These are phyloP conservation scores for Neohortaea acidophila DNA, from an alignment of 495 filamentous ascomycete species.

Conservation along the genomic window DNA sequence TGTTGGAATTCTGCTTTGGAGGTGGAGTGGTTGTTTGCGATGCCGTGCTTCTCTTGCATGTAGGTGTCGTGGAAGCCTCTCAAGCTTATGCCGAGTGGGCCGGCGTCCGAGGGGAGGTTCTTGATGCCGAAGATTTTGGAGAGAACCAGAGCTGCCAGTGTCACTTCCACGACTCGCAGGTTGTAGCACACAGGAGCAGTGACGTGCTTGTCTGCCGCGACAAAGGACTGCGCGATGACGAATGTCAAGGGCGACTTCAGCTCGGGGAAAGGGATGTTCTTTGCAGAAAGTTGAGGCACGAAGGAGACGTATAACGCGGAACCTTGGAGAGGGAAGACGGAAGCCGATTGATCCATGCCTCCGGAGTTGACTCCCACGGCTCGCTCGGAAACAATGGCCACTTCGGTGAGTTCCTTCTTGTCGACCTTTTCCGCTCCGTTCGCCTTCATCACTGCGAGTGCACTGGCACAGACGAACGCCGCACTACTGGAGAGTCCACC, in stretches of 20 bases:
- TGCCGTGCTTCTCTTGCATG: conserved; percentile 46
- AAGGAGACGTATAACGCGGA: conserved; percentile 85
- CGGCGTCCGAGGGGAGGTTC: conserved; percentile 55
- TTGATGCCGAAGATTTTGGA: conserved; percentile 45
- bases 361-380: conserved; percentile 93
- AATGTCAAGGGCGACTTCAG: conserved; percentile 74
- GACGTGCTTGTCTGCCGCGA: conserved; percentile 84
- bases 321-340: conserved; percentile 74
- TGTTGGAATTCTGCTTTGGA: conserved; percentile 35
- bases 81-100: conserved; percentile 69
- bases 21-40: conserved; percentile 27
- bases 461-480: conserved; percentile 82
- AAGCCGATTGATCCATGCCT: conserved; percentile 97
- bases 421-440: conserved; percentile 67
- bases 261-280: conserved; percentile 70
- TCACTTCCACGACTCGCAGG: conserved; percentile 88
- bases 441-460: conserved; percentile 72
- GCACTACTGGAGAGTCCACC: conserved; percentile 88
- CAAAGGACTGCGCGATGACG: conserved; percentile 86
- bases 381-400: conserved; percentile 86
- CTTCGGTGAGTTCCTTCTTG: conserved; percentile 75
- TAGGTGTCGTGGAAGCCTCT: conserved; percentile 74
- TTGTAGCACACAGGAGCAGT: conserved; percentile 91
- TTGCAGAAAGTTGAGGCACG: conserved; percentile 57
- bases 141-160: conserved; percentile 66